A percentile compares a stretch with the other conserved stretches of the same genome.
Evolutionary conservation across 768 basidiomycete species (phyloP).

Genomic region (Naganishia antarctica): DNA sequence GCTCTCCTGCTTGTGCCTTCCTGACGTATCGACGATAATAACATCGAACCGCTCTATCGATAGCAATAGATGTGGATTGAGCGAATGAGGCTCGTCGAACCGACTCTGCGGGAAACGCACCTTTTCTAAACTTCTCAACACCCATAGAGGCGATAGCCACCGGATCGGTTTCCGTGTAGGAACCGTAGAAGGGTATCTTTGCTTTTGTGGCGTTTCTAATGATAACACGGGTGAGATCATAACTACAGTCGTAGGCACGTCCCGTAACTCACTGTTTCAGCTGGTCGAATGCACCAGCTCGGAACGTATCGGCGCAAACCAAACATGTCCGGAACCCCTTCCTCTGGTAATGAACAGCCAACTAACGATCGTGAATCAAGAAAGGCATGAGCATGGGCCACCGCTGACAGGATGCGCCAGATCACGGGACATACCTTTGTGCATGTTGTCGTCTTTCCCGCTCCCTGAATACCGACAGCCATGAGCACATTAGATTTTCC

Average conservation of each 20-base stretch:
- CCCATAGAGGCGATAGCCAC: conserved; percentile 91
- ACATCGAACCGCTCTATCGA: conserved; percentile 87
- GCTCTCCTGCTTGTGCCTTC: conserved; percentile 91
- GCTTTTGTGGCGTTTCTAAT: conserved; percentile 83
- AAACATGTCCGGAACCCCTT: conserved; percentile 95
- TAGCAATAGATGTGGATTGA: conserved; percentile 12
- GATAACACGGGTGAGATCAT: background rate
- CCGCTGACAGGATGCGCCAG: background rate
- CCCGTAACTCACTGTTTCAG: conserved; percentile 63
- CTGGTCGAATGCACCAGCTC: conserved; percentile 98
- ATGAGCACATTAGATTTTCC: conserved; percentile 90
- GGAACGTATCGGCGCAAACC: conserved; percentile 98
- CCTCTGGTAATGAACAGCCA: conserved; percentile 94
- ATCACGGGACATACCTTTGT: conserved; percentile 61
- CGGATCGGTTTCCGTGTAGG: conserved; percentile 97
- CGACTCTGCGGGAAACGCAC: conserved; percentile 35
- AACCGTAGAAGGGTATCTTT: conserved; percentile 97
- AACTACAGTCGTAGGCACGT: background rate
- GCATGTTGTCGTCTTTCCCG: conserved; percentile 98
- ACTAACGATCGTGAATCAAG: conserved; percentile 49
- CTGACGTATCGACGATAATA: conserved; percentile 97
- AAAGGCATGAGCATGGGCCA: no score
- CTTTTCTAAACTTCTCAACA: conserved; percentile 91
- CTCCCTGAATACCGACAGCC: conserved; percentile 96
- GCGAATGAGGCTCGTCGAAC: no score